These are phyloP conservation scores for Raddia distichophylla DNA, from an alignment of 176 grass and related monocot species.

Conservation along the genomic window DNA sequence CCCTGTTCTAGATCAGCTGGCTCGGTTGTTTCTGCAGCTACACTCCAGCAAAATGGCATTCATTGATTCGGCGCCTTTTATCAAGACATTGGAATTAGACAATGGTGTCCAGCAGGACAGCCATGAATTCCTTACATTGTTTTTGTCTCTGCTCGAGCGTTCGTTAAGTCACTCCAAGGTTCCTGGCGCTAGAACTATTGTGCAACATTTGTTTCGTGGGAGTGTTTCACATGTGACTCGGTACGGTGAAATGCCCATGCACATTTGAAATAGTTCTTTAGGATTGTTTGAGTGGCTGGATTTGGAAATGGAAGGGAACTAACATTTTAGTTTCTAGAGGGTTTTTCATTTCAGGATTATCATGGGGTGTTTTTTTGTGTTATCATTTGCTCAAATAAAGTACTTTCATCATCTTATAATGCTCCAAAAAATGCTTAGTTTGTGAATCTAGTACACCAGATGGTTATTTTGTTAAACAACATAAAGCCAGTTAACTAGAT, in stretches of 20 bases:
- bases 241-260: constrained; percentile 43
- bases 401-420: background rate
- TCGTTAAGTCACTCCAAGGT: constrained; percentile 87
- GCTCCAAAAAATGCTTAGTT: constrained; percentile 8
- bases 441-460: background rate
- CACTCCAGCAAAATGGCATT: constrained; percentile 84
- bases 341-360: constrained; percentile 5
- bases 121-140: constrained; percentile 96
- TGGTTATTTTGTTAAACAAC: constrained; percentile 32
- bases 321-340: background rate
- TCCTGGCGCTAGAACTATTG: constrained; percentile 63
- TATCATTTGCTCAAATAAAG: constrained; percentile 5
- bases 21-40: constrained; percentile 75
- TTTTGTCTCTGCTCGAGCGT: constrained; percentile 85
- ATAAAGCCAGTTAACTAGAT: background rate
- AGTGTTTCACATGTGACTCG: constrained; percentile 82
- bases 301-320: constrained; percentile 1
- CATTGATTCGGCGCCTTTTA: constrained; percentile 92
- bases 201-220: constrained; percentile 87
- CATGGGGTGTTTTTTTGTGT: background rate
- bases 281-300: background rate
- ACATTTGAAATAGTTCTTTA: background rate
- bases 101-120: constrained; percentile 97
- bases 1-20: constrained; percentile 86
- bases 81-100: constrained; percentile 80